A percentile compares a stretch with the other conserved stretches of the same genome.
phyloP scores from a whole-genome alignment of 345 rosid genomes.

The Gossypioides kirkii region DNA sequence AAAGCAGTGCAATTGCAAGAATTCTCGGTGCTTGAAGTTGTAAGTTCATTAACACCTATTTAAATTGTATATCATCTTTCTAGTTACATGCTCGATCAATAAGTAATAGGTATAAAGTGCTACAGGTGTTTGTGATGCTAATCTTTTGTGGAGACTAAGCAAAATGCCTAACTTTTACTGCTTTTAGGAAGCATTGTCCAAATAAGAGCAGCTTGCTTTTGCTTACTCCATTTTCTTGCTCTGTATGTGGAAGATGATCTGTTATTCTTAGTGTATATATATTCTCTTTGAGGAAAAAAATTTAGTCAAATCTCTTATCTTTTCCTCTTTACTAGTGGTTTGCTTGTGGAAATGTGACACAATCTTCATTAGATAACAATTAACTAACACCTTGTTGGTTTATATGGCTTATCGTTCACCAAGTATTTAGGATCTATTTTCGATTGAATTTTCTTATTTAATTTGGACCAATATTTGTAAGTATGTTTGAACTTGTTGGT shows the following conservation, averaged over 20 bases:
- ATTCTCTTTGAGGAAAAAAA: neutral
- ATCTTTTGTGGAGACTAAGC: neutral
- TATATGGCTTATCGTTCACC: neutral
- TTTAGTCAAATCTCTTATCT: neutral
- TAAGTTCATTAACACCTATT: slow-evolving; percentile 29
- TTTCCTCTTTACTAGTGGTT: neutral
- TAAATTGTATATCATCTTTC: neutral
- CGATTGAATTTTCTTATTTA: neutral
- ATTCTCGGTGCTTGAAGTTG: slow-evolving; percentile 76
- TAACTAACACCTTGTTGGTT: neutral
- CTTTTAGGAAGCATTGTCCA: neutral
- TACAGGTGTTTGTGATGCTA: neutral
- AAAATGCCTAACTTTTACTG: neutral
- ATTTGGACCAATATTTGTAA: neutral
- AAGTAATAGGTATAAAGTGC: neutral
- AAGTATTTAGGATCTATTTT: neutral
- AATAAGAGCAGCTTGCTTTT: neutral
- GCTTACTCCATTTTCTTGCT: neutral
- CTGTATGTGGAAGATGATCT: neutral
- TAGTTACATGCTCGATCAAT: neutral
- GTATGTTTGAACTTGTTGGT: slow-evolving; percentile 1
- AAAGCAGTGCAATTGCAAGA: slow-evolving; percentile 73
- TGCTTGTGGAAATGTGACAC: neutral
- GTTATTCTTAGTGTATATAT: neutral
- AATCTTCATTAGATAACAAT: slow-evolving; percentile 1